A percentile compares a stretch with the other conserved stretches of the same genome.
phyloP scores from a whole-genome alignment of 129 eudicot species.

The Helianthus tuberosus region DNA sequence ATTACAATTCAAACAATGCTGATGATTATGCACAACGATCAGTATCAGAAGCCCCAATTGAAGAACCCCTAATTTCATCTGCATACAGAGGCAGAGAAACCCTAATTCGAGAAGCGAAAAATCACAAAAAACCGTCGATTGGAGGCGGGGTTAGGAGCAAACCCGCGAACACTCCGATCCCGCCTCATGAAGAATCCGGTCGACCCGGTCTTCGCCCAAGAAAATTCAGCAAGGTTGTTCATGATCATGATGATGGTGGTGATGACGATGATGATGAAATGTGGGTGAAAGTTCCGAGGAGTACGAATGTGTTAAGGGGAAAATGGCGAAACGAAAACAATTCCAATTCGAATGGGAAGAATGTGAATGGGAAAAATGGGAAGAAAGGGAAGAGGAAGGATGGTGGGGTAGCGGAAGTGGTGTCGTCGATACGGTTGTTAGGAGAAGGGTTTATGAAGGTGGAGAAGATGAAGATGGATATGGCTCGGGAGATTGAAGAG shows the following conservation, averaged over 20 bases:
- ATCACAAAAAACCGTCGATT: conserved; percentile 9
- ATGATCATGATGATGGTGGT: conserved; percentile 22
- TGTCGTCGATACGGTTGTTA: conserved; percentile 55
- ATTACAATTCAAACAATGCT: neutral
- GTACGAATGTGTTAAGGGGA: conserved; percentile 33
- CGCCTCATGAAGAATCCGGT: conserved; percentile 12
- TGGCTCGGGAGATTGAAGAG: conserved; percentile 77
- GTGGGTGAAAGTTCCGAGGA: conserved; percentile 45
- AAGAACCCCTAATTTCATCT: conserved; percentile 12
- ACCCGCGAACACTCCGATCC: neutral
- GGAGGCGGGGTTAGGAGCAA: conserved; percentile 30
- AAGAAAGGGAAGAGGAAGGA: conserved; percentile 36
- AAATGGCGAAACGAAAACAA: conserved; percentile 23
- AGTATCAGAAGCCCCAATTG: conserved; percentile 20
- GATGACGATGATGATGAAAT: conserved; percentile 36
- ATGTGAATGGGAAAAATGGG: conserved; percentile 27
- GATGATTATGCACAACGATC: neutral
- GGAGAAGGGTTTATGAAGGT: conserved; percentile 84
- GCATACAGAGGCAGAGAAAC: too few species aligned
- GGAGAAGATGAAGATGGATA: conserved; percentile 91
- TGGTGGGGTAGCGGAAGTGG: conserved; percentile 53
- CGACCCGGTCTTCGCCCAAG: conserved; percentile 33
- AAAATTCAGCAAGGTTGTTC: conserved; percentile 38
- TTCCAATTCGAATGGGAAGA: conserved; percentile 22
- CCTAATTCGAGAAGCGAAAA: neutral